phyloP scores from a whole-genome alignment of 164 flowering plant genomes.

The Vitis riparia region DNA sequence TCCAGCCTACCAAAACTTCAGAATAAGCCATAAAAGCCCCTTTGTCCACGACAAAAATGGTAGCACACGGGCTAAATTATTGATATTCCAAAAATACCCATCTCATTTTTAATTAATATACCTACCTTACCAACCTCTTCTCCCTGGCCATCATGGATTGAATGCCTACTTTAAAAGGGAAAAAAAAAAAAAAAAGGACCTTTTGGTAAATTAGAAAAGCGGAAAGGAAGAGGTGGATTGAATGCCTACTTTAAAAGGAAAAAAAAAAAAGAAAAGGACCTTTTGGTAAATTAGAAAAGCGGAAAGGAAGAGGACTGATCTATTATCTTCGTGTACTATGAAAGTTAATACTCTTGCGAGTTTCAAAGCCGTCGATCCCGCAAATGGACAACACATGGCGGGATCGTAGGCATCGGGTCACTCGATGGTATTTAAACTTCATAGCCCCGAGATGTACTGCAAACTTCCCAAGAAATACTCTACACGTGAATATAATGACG shows the following conservation, averaged over 20 bases:
- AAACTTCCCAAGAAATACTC: slow-evolving; percentile 17
- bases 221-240: too few relatives aligned
- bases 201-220: too few relatives aligned
- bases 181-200: too few relatives aligned
- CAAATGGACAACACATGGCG: slow-evolving; percentile 12
- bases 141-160: background rate
- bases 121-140: background rate
- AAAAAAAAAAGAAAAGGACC: too few relatives aligned
- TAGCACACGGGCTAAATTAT: too few relatives aligned
- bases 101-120: background rate
- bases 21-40: background rate
- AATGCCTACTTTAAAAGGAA: too few relatives aligned
- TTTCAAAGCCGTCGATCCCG: slow-evolving; percentile 34
- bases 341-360: slow-evolving; percentile 11
- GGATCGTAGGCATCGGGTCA: slow-evolving; percentile 15
- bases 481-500: slow-evolving; percentile 28
- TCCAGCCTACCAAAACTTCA: too few relatives aligned
- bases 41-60: background rate
- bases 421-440: slow-evolving; percentile 6
- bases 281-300: too few relatives aligned
- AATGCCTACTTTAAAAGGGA: too few relatives aligned
- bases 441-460: slow-evolving; percentile 2
- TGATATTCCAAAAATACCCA: background rate
- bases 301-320: background rate
- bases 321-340: slow-evolving; percentile 11